Conservation (phyloP, 371 early-diverging fungal genomes). For the Lichtheimia ornata region DNA sequence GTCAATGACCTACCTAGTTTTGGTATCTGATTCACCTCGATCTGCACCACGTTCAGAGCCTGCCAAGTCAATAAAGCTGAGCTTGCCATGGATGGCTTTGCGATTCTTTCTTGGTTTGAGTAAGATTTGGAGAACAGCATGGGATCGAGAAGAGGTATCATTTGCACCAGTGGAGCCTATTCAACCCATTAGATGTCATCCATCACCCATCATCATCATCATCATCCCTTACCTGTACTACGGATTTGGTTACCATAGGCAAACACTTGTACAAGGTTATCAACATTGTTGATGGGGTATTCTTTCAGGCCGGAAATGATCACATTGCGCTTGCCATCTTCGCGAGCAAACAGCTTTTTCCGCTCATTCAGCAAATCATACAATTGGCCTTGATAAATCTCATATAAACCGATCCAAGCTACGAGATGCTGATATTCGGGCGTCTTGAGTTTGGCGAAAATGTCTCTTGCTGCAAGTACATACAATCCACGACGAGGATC, state of each 20-base stretch:
- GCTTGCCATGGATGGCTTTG: constrained; percentile 64
- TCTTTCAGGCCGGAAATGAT: constrained; percentile 88
- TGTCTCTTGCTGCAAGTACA: constrained; percentile 89
- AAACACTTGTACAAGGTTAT: constrained; percentile 90
- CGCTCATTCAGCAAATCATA: constrained; percentile 92
- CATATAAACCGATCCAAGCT: constrained; percentile 91
- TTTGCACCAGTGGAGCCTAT: constrained; percentile 49
- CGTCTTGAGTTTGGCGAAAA: constrained; percentile 75
- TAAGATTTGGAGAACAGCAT: constrained; percentile 91
- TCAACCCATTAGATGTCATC: not conserved
- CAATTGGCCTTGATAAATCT: constrained; percentile 96
- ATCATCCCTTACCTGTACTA: constrained; percentile 74
- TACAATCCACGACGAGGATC: constrained; percentile 85
- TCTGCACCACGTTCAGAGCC: constrained; percentile 96
- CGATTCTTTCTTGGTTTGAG: constrained; percentile 59
- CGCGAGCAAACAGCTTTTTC: constrained; percentile 91
- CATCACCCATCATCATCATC: not conserved
- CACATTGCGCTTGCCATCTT: constrained; percentile 94
- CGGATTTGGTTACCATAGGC: constrained; percentile 88
- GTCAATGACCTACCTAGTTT: constrained; percentile 66
- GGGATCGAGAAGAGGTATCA: constrained; percentile 78
- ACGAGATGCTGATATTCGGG: constrained; percentile 75
- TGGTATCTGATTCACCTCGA: constrained; percentile 88
- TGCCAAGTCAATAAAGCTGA: constrained; percentile 90
- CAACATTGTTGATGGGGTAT: constrained; percentile 79